Evolutionary conservation across 768 basidiomycete species (phyloP), one percentile per base, ranked within the genome.

Genomic region (Kwoniella bestiolae): DNA sequence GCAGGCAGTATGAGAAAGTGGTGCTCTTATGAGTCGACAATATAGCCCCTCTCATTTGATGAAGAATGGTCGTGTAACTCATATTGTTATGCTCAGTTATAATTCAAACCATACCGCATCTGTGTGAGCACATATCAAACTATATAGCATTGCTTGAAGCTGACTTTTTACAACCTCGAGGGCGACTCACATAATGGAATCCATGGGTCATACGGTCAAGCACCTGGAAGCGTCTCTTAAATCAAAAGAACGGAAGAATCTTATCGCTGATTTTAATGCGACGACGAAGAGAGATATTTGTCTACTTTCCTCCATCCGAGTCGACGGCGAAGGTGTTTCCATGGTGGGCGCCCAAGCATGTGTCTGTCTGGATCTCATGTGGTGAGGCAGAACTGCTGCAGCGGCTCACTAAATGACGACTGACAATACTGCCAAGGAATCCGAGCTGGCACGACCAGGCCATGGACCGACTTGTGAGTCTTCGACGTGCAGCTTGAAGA

Each of bases 401-500:
- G n/a, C n/a, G n/a, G n/a, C n/a, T n/a, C n/a, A n/a, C n/a, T n/a
- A n/a, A n/a, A n/a, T n/a, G n/a, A n/a, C n/a, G 25, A 5, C 32
- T n/a, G n/a, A n/a, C n/a, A n/a, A n/a, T n/a, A n/a, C n/a, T 16
- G 8, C 12, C 18, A n/a, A 61, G 60, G 60, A 61, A 61, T 16
- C 60, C 60, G 26, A 7, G 31, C 11, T 21, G 21, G 21, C 60
- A 61, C 25, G 47, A 5, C 23, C 60, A 61, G 23, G 60, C 49
- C 12, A 61, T 51, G 47, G 60, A 51, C 25, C 44, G 60, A 51
- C 38, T 61, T 0, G 60, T 61, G 18, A 45, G 59, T 45, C 25
- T 6, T 16, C 14, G 6, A 9, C 26, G n/a, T n/a, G n/a, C n/a
- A n/a, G 9, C n/a, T 34, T 38, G 5, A n/a, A 32, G 55, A 29